Evolutionary conservation across 495 filamentous ascomycete genomes (phyloP).

Genomic region (Talaromyces nanjingensis): DNA sequence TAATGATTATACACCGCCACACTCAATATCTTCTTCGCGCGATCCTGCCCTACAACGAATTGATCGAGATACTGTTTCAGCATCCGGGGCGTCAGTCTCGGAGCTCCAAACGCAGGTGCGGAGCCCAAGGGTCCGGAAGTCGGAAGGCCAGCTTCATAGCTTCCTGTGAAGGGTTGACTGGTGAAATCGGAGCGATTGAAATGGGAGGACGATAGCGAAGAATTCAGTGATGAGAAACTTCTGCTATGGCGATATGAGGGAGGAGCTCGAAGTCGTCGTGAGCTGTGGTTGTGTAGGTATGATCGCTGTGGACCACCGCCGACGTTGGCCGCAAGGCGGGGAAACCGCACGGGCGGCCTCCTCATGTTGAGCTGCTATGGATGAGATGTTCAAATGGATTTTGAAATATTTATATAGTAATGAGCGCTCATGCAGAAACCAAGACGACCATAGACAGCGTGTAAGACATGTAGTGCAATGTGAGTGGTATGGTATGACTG

Average conservation of each 20-base stretch:
- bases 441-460: neutral
- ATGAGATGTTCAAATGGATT: neutral
- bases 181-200: slow-evolving; percentile 58
- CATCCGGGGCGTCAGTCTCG: slow-evolving; percentile 68
- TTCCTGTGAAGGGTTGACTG: slow-evolving; percentile 60
- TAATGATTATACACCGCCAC: slow-evolving; percentile 98
- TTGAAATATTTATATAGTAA: neutral
- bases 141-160: slow-evolving; percentile 67
- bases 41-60: slow-evolving; percentile 93
- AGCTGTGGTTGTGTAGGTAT: neutral
- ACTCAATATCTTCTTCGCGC: slow-evolving; percentile 91
- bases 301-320: slow-evolving; percentile 1
- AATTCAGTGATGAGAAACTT: slow-evolving; percentile 26
- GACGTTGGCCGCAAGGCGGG: slow-evolving; percentile 4
- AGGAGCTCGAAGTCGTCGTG: neutral
- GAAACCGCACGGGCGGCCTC: slow-evolving; percentile 9
- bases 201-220: slow-evolving; percentile 39
- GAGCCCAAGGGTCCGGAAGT: slow-evolving; percentile 50
- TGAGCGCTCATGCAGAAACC: neutral
- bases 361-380: slow-evolving; percentile 4
- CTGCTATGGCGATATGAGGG: neutral
- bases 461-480: neutral
- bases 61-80: slow-evolving; percentile 91
- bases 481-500: neutral
- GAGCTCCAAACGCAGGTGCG: slow-evolving; percentile 55